Percentiles rank a stretch among this genome's conserved stretches.
phyloP scores from a whole-genome alignment of 352 stramenopile genomes.

The Discostella stelligera region DNA sequence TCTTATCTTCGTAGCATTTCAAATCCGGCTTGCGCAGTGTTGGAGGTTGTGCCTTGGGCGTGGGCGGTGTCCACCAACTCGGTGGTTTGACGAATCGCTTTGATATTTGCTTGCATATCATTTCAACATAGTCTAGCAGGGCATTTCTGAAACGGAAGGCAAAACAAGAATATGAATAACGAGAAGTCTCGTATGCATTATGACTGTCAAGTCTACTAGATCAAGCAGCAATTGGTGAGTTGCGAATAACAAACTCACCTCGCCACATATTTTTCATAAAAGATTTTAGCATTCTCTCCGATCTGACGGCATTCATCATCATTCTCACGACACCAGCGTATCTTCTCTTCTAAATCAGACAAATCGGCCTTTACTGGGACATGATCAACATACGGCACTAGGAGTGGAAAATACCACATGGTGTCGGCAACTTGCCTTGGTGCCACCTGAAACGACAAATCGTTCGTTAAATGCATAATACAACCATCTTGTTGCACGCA shows the following conservation, averaged over 20 bases:
- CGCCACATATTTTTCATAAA: conserved; percentile 89
- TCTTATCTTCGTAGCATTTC: conserved; percentile 69
- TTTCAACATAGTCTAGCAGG: conserved; percentile 96
- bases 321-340: conserved; percentile 95
- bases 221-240: not conserved
- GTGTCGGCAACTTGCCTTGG: conserved; percentile 89
- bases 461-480: not conserved
- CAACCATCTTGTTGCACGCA: not conserved
- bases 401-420: conserved; percentile 97
- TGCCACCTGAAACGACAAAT: conserved; percentile 46
- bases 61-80: conserved; percentile 66
- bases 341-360: conserved; percentile 97
- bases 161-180: not conserved
- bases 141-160: conserved; percentile 81
- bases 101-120: conserved; percentile 91
- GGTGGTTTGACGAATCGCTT: conserved; percentile 84
- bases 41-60: conserved; percentile 47
- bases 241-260: conserved; percentile 28
- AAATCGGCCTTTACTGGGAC: conserved; percentile 95
- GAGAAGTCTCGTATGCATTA: not conserved
- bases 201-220: not conserved
- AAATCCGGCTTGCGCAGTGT: conserved; percentile 70
- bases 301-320: conserved; percentile 96
- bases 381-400: conserved; percentile 95
- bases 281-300: conserved; percentile 88